Base-by-base conservation (phyloP, 768 basidiomycete genomes). In the Rhodotorula taiwanensis region DNA sequence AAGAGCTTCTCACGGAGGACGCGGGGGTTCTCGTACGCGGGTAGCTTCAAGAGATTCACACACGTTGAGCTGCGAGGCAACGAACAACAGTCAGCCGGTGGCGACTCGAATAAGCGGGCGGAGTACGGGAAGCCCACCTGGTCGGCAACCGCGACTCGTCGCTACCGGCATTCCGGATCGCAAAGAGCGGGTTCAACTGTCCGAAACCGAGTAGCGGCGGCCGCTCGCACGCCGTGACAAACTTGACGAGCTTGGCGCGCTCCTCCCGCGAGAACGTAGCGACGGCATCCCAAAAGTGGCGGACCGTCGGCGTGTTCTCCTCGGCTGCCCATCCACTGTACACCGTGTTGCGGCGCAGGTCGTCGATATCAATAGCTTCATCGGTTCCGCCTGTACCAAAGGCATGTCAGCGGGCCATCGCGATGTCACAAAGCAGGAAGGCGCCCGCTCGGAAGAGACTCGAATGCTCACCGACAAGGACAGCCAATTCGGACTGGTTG, bases 41-140 rank as follows among this genome's bases (percentile, higher is more conserved):
- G 88, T 20, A 92, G 80, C 86, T 97, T 98, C 52, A 98, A 78
- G 11, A 97, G 77, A 75, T 97, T 97, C 28, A 93, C 87, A 72
- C 93, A 97, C 0, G 93, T 90, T 61, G 90, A 88, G 7, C 86
- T 80, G 0, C 86, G 86, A 0, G 86, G 10, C 86, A 51, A 76
- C 67, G 2, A 14, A 4, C 16, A 36, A 14, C 23, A n/a, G 15
- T 6, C 16, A 8, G n/a, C n/a, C 4, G 2, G 25, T 7, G n/a
- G n/a, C n/a, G n/a, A 52, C 34, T 21, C 18, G 14, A 14, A 36
- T 6, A 41, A 44, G 50, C 15, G 21, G 21, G 50, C 6, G n/a
- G n/a, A 8, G 48, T 1, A 9, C 10, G 9, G 27, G 0, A 5
- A n/a, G 27, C 5, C 1, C 47, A 64, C 62, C 65, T 67, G 25